These are phyloP conservation scores for Knufia fluminis DNA, from an alignment of 2,329 filamentous ascomycete species.

Conservation along the genomic window DNA sequence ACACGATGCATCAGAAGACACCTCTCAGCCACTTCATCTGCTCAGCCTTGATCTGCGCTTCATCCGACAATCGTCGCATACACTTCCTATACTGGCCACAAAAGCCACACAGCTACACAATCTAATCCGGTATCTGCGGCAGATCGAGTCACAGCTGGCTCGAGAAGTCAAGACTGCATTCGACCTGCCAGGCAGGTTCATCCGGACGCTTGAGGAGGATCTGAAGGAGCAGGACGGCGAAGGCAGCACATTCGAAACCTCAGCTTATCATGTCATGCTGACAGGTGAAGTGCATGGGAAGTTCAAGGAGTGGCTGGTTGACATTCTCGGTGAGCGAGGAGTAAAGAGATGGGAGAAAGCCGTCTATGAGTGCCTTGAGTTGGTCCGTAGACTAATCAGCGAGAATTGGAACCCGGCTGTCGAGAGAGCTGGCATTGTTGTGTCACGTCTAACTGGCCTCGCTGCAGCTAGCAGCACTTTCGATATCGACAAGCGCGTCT, in stretches of 20 bases:
- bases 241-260: constrained; percentile 53
- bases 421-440: constrained; percentile 70
- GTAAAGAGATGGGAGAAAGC: constrained; percentile 94
- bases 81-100: constrained; percentile 72
- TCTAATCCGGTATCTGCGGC: constrained; percentile 71
- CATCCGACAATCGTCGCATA: constrained; percentile 60
- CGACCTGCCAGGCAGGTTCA: constrained; percentile 68
- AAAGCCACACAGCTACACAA: constrained; percentile 85
- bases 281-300: constrained; percentile 70
- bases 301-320: constrained; percentile 79
- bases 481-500: constrained; percentile 57
- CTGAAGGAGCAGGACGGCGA: constrained; percentile 49
- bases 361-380: constrained; percentile 66
- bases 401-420: constrained; percentile 83
- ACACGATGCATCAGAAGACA: neutral
- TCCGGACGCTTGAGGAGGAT: constrained; percentile 67
- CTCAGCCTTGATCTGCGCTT: constrained; percentile 77
- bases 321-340: constrained; percentile 70
- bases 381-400: constrained; percentile 67
- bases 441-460: constrained; percentile 74
- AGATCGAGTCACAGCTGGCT: constrained; percentile 68
- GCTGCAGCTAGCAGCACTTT: constrained; percentile 46
- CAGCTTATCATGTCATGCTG: constrained; percentile 72
- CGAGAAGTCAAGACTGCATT: constrained; percentile 75
- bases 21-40: constrained; percentile 41